Evolutionary conservation across 306 rosid species (phyloP), one percentile per base, ranked within the genome.

Genomic region (Nissolia schottii): DNA sequence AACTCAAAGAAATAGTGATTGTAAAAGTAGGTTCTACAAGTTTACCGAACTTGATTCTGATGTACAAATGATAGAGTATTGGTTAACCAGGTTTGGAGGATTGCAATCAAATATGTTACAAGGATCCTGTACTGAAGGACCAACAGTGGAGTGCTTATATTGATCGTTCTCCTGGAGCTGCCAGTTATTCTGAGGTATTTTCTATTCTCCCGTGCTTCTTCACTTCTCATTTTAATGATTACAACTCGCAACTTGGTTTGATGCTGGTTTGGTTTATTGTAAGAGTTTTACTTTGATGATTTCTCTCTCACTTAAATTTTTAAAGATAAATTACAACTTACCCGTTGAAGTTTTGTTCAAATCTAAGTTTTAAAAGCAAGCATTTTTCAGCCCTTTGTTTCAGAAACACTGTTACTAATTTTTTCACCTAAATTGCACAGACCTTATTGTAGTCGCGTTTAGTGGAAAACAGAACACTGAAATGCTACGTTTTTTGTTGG

Each of bases 91-190:
- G 97, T 82, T 64, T 94, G 88, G 92, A 87, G 68, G 89, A 85
- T 59, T 91, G 97, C 75, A 67, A 81, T 73, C 94, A 85, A 50
- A 79, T 94, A 67, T 94, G 97, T 80, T 94, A 87, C 71, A 94
- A 94, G 84, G 97, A 94, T 71, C 98, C 98, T 60, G 98, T 94
- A 41, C 79, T 94, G 0, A 86, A 89, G 81, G 95, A 91, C 83
- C 89, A 54, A n/a, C 85, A 89, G 35, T 94, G 98, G 98, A 94
- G 92, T 77, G 89, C 98, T 76, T 94, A 80, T 80, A 94, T 94
- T 67, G 97, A 91, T 70, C 96, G 98, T 28, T 94, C 98, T 63
- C 98, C 98, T 25, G 98, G 98, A 29, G 73, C 84, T 74, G 87
- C 87, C 50, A 60, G 77, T 49, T 86, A 85, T 75, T 94, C 98